A percentile compares a stretch with the other conserved stretches of the same genome.
These are phyloP conservation scores for Cyclotella cryptica DNA, from an alignment of 108 stramenopile species.

Conservation along the genomic window DNA sequence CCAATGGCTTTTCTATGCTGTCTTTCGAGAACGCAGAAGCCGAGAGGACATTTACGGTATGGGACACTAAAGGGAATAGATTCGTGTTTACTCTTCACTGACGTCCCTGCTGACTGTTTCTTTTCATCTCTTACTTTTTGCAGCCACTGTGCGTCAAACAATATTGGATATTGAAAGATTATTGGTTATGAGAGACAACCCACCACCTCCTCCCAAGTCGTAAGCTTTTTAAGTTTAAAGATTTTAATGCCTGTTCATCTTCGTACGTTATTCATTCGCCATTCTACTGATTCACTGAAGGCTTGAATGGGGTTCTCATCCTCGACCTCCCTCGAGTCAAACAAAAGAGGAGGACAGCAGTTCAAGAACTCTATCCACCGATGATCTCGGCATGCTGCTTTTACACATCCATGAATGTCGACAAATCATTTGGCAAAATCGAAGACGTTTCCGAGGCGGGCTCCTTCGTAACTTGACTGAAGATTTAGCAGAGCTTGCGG, in stretches of 20 bases:
- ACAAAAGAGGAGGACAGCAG: slow-evolving; percentile 5
- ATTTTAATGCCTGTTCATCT: background rate
- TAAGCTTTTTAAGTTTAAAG: background rate
- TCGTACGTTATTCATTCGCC: background rate
- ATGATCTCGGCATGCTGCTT: slow-evolving; percentile 92
- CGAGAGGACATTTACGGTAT: slow-evolving; percentile 72
- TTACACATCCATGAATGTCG: slow-evolving; percentile 87
- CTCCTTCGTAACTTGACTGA: slow-evolving; percentile 77
- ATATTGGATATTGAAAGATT: slow-evolving; percentile 88
- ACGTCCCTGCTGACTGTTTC: background rate
- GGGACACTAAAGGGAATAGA: background rate
- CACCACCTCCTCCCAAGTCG: slow-evolving; percentile 62
- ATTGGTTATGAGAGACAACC: slow-evolving; percentile 86
- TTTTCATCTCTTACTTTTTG: background rate
- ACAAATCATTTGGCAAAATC: slow-evolving; percentile 79
- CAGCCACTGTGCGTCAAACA: slow-evolving; percentile 68
- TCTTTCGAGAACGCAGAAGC: slow-evolving; percentile 68
- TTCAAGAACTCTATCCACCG: slow-evolving; percentile 53
- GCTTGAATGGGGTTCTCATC: slow-evolving; percentile 31
- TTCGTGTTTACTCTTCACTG: background rate
- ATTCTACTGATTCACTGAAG: background rate
- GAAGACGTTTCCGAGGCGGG: slow-evolving; percentile 64
- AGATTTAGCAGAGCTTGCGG: slow-evolving; percentile 90
- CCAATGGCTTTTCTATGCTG: slow-evolving; percentile 69
- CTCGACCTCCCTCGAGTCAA: background rate